Conservation (phyloP, 129 eudicot genomes). For the Oenanthe sinensis region DNA sequence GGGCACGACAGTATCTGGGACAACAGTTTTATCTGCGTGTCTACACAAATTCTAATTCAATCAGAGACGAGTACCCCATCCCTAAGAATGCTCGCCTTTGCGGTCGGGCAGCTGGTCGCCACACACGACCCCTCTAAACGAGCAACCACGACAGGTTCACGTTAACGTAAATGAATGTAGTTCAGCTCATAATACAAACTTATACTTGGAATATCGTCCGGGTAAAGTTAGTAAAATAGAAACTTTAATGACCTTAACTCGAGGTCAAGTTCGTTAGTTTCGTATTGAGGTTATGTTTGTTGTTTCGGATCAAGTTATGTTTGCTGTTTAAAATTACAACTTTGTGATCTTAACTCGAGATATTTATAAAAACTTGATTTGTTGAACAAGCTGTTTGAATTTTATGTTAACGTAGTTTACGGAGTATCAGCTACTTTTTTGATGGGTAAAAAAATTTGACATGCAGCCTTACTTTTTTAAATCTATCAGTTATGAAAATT, state of each 20-base stretch:
- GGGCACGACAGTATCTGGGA: constrained; percentile 92
- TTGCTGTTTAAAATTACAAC: too few species aligned
- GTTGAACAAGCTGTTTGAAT: not conserved
- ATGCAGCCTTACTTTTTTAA: too few species aligned
- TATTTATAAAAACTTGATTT: too few species aligned
- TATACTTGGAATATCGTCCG: not conserved
- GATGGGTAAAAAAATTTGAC: too few species aligned
- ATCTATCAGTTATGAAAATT: too few species aligned
- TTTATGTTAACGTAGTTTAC: too few species aligned
- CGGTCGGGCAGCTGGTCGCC: constrained; percentile 66
- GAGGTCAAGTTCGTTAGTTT: not conserved
- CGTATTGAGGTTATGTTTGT: not conserved
- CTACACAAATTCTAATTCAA: constrained; percentile 59
- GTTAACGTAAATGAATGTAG: constrained; percentile 5
- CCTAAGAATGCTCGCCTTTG: constrained; percentile 84
- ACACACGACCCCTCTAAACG: constrained; percentile 62
- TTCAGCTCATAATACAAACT: not conserved
- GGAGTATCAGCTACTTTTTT: too few species aligned
- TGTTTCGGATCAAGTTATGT: not conserved
- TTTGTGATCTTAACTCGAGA: too few species aligned
- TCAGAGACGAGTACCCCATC: constrained; percentile 79
- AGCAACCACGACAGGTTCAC: not conserved
- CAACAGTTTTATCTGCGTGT: constrained; percentile 85
- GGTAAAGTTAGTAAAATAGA: not conserved
- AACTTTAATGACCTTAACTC: not conserved